These are phyloP conservation scores for Teunomyces funiuensis DNA, from an alignment of 805 yeast genomes.

Conservation along the genomic window DNA sequence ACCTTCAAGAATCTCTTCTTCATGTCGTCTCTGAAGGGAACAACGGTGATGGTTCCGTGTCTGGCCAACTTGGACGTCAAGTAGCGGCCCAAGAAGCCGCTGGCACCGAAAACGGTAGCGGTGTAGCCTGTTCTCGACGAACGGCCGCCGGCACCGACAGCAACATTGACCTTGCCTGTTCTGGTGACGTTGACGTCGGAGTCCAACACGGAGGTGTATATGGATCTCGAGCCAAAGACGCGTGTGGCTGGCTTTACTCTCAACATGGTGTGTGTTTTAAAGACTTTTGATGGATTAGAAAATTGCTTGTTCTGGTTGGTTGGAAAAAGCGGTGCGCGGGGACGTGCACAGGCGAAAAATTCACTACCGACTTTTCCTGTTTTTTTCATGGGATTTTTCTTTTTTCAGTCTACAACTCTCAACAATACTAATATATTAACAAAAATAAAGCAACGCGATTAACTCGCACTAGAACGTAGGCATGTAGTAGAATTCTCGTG, in stretches of 20 bases:
- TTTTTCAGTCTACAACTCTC: not conserved
- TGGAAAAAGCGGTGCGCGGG: constrained; percentile 13
- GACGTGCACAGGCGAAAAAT: not conserved
- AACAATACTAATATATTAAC: not conserved
- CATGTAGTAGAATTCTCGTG: not conserved
- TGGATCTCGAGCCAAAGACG: constrained; percentile 21
- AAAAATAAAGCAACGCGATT: not conserved
- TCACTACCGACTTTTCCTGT: no score
- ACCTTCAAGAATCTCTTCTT: constrained; percentile 76
- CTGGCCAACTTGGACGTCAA: constrained; percentile 71
- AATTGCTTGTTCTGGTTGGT: constrained; percentile 33
- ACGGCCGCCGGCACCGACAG: constrained; percentile 78
- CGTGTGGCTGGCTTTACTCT: constrained; percentile 11
- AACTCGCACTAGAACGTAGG: not conserved
- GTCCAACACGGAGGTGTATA: constrained; percentile 43
- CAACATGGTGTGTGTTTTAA: constrained; percentile 11
- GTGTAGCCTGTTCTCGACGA: constrained; percentile 86
- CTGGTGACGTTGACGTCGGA: constrained; percentile 72
- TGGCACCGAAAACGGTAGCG: constrained; percentile 83
- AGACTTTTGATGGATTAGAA: constrained; percentile 11
- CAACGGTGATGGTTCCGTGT: constrained; percentile 75
- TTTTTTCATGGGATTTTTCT: not conserved
- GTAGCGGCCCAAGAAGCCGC: constrained; percentile 77
- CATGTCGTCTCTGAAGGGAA: constrained; percentile 81
- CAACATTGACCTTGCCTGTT: constrained; percentile 68